Evolutionary conservation across 257 asterid genomes (phyloP), one percentile per base, ranked within the genome.

Genomic region (Sherardia arvensis): DNA sequence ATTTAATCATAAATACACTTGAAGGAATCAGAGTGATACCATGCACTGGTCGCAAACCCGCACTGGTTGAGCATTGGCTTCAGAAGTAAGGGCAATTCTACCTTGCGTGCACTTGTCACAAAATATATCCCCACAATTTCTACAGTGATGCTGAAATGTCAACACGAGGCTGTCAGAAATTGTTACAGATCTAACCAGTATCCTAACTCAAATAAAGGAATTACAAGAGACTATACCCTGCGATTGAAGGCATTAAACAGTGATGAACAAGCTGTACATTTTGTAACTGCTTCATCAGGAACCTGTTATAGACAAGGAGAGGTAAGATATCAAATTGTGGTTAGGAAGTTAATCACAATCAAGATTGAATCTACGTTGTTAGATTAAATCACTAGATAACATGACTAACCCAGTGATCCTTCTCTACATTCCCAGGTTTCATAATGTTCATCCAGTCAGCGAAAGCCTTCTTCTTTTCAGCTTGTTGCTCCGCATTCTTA

Each of bases 51-150:
- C 97, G 76, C 97, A 90, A 72, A 90, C 96, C 69, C 93, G 90
- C 73, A 90, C 97, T 36, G 85, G 87, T 78, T 84, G 97, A 47
- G 97, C 91, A 74, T 81, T n/a, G 69, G 84, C 93, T 53, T 90
- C 96, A 30, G 86, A 81, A 9, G 93, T 90, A 33, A 90, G 87
- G 49, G 87, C 80, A 53, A 77, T 87, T 82, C 97, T 85, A 69
- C 97, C 97, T 78, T 90, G 97, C 32, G 97, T 87, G 77, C 97
- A 90, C 78, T 87, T 90, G 81, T 90, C 97, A 79, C 97, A 90
- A 80, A 87, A 90, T 62, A 90, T 79, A 73, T 90, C 96, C 69
- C 97, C 97, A 74, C 97, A 87, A 76, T 87, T 90, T 59, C 96
- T 74, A 75, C 97, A 90, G 70, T 90, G 97, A 78, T 90, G 93